Conservation (phyloP, 768 basidiomycete genomes). For the Pilatotrama ljubarskyi region DNA sequence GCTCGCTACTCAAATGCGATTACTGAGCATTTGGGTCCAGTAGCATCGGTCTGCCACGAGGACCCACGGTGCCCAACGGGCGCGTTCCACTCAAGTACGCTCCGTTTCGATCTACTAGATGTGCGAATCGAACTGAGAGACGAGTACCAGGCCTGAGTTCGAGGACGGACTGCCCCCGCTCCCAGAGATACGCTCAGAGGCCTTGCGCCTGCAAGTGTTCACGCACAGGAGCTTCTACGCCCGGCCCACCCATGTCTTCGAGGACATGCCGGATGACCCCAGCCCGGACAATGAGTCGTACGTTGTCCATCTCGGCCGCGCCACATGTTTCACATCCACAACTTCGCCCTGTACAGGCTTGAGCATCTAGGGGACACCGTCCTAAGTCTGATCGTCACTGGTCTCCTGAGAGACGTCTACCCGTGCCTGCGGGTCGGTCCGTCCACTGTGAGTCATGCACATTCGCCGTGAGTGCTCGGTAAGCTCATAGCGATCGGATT, state of each 20-base stretch:
- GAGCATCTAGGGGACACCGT: slow-evolving; percentile 81
- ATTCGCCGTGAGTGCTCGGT: background rate
- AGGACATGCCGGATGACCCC: slow-evolving; percentile 68
- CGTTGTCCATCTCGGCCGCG: too few relatives aligned
- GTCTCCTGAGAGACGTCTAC: slow-evolving; percentile 60
- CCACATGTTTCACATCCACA: too few relatives aligned
- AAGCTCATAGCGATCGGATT: background rate
- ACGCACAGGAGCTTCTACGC: slow-evolving; percentile 75
- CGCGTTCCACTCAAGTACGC: slow-evolving; percentile 2
- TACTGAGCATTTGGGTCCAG: too few relatives aligned
- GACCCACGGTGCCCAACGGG: slow-evolving; percentile 6
- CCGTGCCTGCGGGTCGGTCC: slow-evolving; percentile 77
- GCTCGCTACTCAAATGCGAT: too few relatives aligned
- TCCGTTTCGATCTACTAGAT: background rate
- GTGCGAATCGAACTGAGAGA: background rate
- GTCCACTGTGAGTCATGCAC: slow-evolving; percentile 54
- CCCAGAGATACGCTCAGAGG: slow-evolving; percentile 50
- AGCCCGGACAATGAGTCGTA: slow-evolving; percentile 85
- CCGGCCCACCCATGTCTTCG: slow-evolving; percentile 73
- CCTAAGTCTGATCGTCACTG: slow-evolving; percentile 65
- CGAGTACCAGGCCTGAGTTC: slow-evolving; percentile 35
- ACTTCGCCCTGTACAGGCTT: slow-evolving; percentile 53
- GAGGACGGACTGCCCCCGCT: slow-evolving; percentile 50
- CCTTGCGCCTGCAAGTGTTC: slow-evolving; percentile 58
- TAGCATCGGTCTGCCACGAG: slow-evolving; percentile 1